Evolutionary conservation across 257 asterid species (phyloP), one percentile per base, ranked within the genome.

Genomic region (Jacaranda copaia): DNA sequence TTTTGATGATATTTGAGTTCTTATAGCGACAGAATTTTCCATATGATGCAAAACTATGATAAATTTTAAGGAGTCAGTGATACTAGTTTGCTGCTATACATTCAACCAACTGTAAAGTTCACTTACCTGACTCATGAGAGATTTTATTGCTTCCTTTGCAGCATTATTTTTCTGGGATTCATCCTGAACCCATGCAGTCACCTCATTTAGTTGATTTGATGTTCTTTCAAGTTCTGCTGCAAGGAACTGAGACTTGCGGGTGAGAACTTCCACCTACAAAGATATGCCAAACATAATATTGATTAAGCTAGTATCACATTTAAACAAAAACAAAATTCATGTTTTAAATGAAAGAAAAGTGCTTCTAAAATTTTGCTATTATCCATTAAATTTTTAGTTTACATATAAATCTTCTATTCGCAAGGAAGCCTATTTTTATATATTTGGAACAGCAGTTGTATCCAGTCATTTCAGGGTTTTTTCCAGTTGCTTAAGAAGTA

Each of bases 261-360:
- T 70, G 48, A 91, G 94, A 79, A 71, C 60, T 67, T 86, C 91
- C 81, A 89, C 96, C 96, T 91, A 77, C 64, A 71, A 69, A 51
- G 60, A 79, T 68, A 75, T 55, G 4, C 45, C 60, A 76, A 60
- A 46, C 25, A 46, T 12, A 66, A 59, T 64, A 71, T 49, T 43
- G 42, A 56, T 60, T 15, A 48, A 73, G 51, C 51, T 39, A 57
- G 8, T 68, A 49, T 72, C 15, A n/a, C 12, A 13, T 39, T 71
- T 11, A 13, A 73, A 55, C 19, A 11, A 51, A 39, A 51, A 51
- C 14, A 25, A 65, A 52, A 9, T 45, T 35, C 74, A 38, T 15
- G n/a, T 4, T 0, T 56, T 56, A 62, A 57, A 45, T 9, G 51
- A 71, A 46, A 72, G 56, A 19, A 40, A 10, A 11, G 4, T 56